These are phyloP conservation scores for Hyaloraphidium curvatum DNA, from an alignment of 192 early-diverging fungal species.

Conservation along the genomic window DNA sequence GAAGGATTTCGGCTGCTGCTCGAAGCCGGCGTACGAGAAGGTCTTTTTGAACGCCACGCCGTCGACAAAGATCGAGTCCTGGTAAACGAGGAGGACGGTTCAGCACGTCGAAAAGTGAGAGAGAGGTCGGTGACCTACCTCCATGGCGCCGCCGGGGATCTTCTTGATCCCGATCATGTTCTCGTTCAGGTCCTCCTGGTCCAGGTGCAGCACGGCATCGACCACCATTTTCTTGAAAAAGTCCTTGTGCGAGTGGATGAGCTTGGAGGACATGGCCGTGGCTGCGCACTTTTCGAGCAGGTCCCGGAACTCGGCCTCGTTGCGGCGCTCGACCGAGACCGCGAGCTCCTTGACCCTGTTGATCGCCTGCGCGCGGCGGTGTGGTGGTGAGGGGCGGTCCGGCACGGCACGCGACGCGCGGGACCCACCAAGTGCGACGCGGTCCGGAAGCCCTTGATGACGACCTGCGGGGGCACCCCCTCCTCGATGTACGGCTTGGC, in stretches of 20 bases:
- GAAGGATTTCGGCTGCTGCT: conserved; percentile 96
- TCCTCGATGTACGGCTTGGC: conserved; percentile 86
- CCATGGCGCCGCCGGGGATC: conserved; percentile 93
- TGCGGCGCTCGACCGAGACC: conserved; percentile 58
- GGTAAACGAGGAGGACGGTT: conserved; percentile 7
- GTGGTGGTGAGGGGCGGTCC: too few relatives aligned
- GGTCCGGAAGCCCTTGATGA: conserved; percentile 85
- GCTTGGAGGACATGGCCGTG: conserved; percentile 95
- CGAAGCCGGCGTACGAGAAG: conserved; percentile 97
- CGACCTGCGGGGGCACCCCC: conserved; percentile 72
- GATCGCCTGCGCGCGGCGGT: conserved; percentile 31
- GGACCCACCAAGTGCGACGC: conserved; percentile 61
- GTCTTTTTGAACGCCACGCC: conserved; percentile 99
- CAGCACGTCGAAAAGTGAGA: background rate
- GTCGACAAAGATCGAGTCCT: conserved; percentile 86
- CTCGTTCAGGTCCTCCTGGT: conserved; percentile 92
- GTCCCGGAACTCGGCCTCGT: conserved; percentile 66
- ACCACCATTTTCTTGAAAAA: conserved; percentile 99
- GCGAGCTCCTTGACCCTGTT: conserved; percentile 87
- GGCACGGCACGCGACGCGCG: too few relatives aligned
- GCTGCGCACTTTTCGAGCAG: conserved; percentile 89
- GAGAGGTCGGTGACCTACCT: too few relatives aligned
- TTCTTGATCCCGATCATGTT: conserved; percentile 96
- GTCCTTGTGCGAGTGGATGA: conserved; percentile 88
- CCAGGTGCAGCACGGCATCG: conserved; percentile 83